Evolutionary conservation across 176 grass and related monocot genomes (phyloP).

Genomic region (Oryza australiensis): DNA sequence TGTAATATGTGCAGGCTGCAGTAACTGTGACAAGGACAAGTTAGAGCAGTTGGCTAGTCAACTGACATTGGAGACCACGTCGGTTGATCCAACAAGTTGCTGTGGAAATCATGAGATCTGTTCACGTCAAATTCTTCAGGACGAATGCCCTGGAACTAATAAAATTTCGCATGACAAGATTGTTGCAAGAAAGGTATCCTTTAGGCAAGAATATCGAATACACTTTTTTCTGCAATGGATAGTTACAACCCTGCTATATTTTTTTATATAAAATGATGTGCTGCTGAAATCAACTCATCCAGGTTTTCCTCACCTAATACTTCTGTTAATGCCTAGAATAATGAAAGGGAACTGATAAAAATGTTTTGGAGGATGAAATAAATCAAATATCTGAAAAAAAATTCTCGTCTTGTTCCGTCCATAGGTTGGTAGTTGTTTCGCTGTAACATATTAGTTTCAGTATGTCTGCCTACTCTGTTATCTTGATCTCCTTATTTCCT

Average conservation of each 20-base stretch:
- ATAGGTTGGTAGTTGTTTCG: background rate
- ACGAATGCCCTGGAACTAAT: conserved; percentile 57
- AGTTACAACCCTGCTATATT: background rate
- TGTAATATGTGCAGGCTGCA: conserved; percentile 41
- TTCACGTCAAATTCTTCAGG: conserved; percentile 82
- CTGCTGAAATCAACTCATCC: conserved; percentile 25
- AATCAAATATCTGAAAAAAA: background rate
- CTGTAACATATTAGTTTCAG: background rate
- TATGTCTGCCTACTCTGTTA: conserved; percentile 4
- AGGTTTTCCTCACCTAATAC: conserved; percentile 17
- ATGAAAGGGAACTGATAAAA: conserved; percentile 10
- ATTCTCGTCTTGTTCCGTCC: background rate
- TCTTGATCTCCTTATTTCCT: conserved; percentile 11
- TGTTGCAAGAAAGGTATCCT: conserved; percentile 80
- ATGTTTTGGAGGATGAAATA: background rate
- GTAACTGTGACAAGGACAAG: conserved; percentile 39
- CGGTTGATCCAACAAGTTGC: conserved; percentile 59
- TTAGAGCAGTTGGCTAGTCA: conserved; percentile 41
- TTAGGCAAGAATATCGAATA: conserved; percentile 17
- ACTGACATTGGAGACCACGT: conserved; percentile 32
- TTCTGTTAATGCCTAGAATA: background rate
- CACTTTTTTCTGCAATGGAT: background rate
- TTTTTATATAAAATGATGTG: conserved; percentile 2
- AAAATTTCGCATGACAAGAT: conserved; percentile 47
- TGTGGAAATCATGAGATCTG: conserved; percentile 94